Conservation (phyloP, 2,329 filamentous ascomycete genomes). For the Seiridium cupressi region DNA sequence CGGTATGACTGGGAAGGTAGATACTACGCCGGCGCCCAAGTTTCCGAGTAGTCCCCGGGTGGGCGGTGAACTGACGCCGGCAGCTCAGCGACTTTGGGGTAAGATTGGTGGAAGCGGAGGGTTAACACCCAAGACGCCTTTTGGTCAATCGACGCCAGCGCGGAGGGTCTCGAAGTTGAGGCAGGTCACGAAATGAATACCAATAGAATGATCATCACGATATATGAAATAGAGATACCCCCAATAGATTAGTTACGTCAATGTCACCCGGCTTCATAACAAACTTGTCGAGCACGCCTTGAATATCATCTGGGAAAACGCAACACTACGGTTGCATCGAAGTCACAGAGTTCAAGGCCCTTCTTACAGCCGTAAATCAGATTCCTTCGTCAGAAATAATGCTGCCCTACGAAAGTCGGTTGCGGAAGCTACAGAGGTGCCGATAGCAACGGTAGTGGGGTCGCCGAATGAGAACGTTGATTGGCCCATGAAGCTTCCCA, state of each 20-base stretch:
- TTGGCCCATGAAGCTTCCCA: background rate
- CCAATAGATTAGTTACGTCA: background rate
- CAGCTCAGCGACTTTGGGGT: conserved; percentile 67
- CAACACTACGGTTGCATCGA: too few species aligned
- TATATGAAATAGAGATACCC: conserved; percentile 17
- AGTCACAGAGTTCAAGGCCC: too few species aligned
- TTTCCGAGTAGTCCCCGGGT: conserved; percentile 66
- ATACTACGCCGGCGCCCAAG: conserved; percentile 63
- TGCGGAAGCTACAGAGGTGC: background rate
- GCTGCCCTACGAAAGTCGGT: background rate
- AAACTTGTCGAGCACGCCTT: too few species aligned
- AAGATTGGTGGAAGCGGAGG: conserved; percentile 49
- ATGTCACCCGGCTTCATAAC: too few species aligned
- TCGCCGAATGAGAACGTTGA: background rate
- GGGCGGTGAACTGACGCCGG: conserved; percentile 64
- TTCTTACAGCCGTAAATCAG: background rate
- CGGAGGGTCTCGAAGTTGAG: conserved; percentile 32
- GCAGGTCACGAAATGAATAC: conserved; percentile 27
- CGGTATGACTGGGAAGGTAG: conserved; percentile 58
- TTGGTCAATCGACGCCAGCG: conserved; percentile 39
- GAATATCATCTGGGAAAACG: too few species aligned
- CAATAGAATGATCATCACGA: background rate
- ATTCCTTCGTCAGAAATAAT: background rate
- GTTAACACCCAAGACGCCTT: conserved; percentile 34
- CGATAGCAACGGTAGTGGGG: background rate